A percentile compares a stretch with the other conserved stretches of the same genome.
Evolutionary conservation across 306 rosid species (phyloP).

Genomic region (Erythrophleum fordii): DNA sequence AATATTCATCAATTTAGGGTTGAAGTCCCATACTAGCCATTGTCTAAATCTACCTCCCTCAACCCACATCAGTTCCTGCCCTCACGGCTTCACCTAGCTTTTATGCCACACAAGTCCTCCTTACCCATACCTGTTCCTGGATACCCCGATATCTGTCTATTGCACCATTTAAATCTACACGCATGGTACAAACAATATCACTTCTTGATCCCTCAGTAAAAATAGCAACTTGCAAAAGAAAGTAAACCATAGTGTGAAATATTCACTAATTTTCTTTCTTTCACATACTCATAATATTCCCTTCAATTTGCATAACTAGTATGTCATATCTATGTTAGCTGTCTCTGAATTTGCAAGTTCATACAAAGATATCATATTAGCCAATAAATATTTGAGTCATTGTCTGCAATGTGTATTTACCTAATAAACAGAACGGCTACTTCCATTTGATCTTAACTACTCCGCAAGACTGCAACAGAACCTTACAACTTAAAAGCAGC

Average conservation of each 20-base stretch:
- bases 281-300: background rate
- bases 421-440: background rate
- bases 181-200: background rate
- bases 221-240: background rate
- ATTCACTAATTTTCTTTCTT: background rate
- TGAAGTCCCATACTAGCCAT: background rate
- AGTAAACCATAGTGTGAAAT: background rate
- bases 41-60: conserved; percentile 5
- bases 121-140: background rate
- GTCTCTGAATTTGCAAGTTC: background rate
- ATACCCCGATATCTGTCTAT: background rate
- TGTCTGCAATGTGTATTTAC: background rate
- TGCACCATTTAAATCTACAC: background rate
- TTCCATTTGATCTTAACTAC: background rate
- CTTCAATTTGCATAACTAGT: background rate
- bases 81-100: background rate
- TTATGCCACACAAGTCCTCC: background rate
- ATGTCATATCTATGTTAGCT: background rate
- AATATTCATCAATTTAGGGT: background rate
- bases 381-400: background rate
- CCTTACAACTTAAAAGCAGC: background rate
- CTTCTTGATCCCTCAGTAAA: background rate
- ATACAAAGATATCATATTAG: background rate
- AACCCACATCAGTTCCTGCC: background rate
- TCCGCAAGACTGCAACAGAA: background rate